Conservation (phyloP, 1,284 basidiomycete genomes). For the Trametes pubescens region DNA sequence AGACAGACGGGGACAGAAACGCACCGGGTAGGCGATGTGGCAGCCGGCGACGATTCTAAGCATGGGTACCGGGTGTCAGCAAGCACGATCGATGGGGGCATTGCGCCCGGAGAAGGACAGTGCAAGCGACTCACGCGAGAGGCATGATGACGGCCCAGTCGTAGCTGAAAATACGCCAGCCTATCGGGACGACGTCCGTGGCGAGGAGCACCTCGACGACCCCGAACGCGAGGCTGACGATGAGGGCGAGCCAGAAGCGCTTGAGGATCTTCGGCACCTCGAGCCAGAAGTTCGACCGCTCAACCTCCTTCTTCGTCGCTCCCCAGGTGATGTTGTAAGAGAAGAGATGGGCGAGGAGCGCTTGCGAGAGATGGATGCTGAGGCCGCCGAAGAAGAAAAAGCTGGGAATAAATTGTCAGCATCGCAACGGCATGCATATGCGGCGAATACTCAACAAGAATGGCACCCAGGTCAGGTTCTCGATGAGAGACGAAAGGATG, state of each 20-base stretch:
- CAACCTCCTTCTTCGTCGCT: slow-evolving; percentile 82
- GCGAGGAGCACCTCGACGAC: slow-evolving; percentile 64
- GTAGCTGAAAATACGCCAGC: slow-evolving; percentile 66
- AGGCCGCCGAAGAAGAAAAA: slow-evolving; percentile 89
- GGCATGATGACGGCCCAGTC: slow-evolving; percentile 79
- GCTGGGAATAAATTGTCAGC: slow-evolving; percentile 48
- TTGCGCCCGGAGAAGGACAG: slow-evolving; percentile 4
- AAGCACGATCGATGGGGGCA: slow-evolving; percentile 2
- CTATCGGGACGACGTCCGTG: slow-evolving; percentile 58
- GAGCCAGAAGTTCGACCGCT: slow-evolving; percentile 86
- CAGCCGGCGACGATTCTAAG: slow-evolving; percentile 63
- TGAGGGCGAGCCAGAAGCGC: slow-evolving; percentile 73
- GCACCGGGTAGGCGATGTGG: slow-evolving; percentile 74
- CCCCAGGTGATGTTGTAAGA: slow-evolving; percentile 88
- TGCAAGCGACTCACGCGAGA: slow-evolving; percentile 56
- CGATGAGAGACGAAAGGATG: slow-evolving; percentile 59
- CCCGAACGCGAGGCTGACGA: slow-evolving; percentile 57
- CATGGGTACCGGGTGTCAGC: slow-evolving; percentile 2
- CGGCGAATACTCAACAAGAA: slow-evolving; percentile 69
- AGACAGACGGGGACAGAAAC: slow-evolving; percentile 34
- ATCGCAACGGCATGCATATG: not conserved
- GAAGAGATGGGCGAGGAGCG: slow-evolving; percentile 81
- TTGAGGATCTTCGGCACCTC: slow-evolving; percentile 85
- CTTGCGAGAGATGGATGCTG: slow-evolving; percentile 75
- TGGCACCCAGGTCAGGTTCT: slow-evolving; percentile 80